phyloP scores from a whole-genome alignment of 192 early-diverging fungal genomes.

The Glomus cerebriforme region DNA sequence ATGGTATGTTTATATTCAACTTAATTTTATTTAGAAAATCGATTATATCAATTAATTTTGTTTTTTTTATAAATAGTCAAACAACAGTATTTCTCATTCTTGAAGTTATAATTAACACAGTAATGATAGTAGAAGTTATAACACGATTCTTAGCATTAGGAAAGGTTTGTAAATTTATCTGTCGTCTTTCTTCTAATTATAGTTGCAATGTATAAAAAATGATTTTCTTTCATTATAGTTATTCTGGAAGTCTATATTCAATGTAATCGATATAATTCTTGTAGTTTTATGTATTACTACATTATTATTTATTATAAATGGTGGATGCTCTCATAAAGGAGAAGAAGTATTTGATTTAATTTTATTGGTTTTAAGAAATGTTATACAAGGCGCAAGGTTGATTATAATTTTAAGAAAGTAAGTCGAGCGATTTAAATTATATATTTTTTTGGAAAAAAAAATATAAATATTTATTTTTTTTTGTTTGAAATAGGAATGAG shows the following conservation, averaged over 20 bases:
- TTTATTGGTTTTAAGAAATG: slow-evolving; percentile 73
- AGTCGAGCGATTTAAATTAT: not conserved
- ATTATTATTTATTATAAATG: slow-evolving; percentile 59
- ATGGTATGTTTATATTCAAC: slow-evolving; percentile 38
- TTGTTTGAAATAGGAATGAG: not conserved
- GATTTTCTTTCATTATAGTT: slow-evolving; percentile 35
- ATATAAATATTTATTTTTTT: not conserved
- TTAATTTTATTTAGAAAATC: not conserved
- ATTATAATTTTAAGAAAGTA: slow-evolving; percentile 69
- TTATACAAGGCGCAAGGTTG: slow-evolving; percentile 67
- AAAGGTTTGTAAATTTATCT: slow-evolving; percentile 39
- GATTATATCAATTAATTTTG: not conserved
- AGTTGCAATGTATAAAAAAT: not conserved
- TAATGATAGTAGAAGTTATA: slow-evolving; percentile 75
- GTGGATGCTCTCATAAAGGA: slow-evolving; percentile 66
- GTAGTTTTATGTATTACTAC: slow-evolving; percentile 71
- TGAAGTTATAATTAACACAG: slow-evolving; percentile 70
- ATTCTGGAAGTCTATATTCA: slow-evolving; percentile 69
- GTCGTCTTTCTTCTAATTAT: not conserved
- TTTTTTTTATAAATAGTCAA: slow-evolving; percentile 46
- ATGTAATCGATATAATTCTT: slow-evolving; percentile 71
- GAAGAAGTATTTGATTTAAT: slow-evolving; percentile 76
- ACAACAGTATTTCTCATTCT: slow-evolving; percentile 69
- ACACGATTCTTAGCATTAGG: slow-evolving; percentile 67
- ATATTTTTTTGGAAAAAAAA: not conserved